These are phyloP conservation scores for Gracilariopsis chorda DNA, from an alignment of 23 red algal genomes.

Conservation along the genomic window DNA sequence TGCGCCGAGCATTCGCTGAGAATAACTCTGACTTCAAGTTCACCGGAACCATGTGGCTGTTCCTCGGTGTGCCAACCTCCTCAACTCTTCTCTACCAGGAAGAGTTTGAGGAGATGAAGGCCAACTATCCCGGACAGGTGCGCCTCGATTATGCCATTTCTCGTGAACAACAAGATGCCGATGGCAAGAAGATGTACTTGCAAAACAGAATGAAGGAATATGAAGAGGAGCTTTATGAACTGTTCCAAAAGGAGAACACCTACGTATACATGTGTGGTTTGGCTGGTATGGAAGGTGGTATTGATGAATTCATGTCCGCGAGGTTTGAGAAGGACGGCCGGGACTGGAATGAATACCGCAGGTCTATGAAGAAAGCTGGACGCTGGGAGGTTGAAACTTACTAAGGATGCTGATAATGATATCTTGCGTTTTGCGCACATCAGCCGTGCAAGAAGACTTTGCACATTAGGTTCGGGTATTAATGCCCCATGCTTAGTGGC, in stretches of 20 bases:
- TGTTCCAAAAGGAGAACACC: slow-evolving; percentile 90
- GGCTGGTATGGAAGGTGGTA: slow-evolving; percentile 91
- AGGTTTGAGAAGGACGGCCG: slow-evolving; percentile 82
- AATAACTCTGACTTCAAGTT: slow-evolving; percentile 91
- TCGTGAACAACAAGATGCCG: slow-evolving; percentile 78
- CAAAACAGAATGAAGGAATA: slow-evolving; percentile 94
- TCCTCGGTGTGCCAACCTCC: slow-evolving; percentile 94
- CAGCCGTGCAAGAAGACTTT: no score
- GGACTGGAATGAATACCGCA: slow-evolving; percentile 77
- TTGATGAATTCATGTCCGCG: slow-evolving; percentile 81
- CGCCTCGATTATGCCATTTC: slow-evolving; percentile 87
- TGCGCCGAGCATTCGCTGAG: slow-evolving; percentile 90
- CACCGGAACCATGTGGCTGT: slow-evolving; percentile 94
- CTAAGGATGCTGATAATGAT: slow-evolving; percentile 21
- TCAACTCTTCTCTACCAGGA: slow-evolving; percentile 88
- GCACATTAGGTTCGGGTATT: no score
- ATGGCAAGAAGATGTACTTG: slow-evolving; percentile 95
- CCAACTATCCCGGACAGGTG: slow-evolving; percentile 82
- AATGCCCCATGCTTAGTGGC: no score
- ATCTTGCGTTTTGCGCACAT: no score
- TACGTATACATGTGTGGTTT: slow-evolving; percentile 98
- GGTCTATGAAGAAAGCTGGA: slow-evolving; percentile 87
- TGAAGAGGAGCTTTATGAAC: slow-evolving; percentile 85
- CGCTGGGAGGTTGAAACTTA: slow-evolving; percentile 91
- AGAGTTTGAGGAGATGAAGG: slow-evolving; percentile 96